Evolutionary conservation across 495 filamentous ascomycete genomes (phyloP), one percentile per base, ranked within the genome.

Genomic region (Tuber indicum): DNA sequence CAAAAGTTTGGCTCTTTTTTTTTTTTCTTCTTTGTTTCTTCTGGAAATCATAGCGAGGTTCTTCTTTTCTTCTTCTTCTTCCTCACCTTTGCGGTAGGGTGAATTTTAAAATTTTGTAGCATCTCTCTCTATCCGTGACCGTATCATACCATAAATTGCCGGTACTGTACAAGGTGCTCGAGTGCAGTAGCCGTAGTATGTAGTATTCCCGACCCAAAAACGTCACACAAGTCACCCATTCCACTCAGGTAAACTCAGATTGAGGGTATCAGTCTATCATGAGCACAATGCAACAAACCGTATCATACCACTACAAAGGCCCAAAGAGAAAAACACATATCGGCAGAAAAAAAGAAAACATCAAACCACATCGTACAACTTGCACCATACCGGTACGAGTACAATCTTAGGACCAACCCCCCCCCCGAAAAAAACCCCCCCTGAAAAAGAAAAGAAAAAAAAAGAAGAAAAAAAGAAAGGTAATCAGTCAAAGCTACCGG

Each of bases 41-140:
- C 58, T 3, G 3, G 72, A 72, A 72, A 78, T 62, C 77, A 79
- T 74, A 23, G 44, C 58, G 58, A 66, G 58, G 26, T 66, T 32
- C 26, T 62, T 16, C 14, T 62, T 12, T 4, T 32, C 21, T n/a
- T 52, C 21, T 4, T 32, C 21, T n/a, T 52, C 21, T 52, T 52
- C 21, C 9, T 12, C 7, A 3, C 52, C 26, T 3, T n/a, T 32
- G 12, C 36, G 3, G 26, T 36, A 17, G 5, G 26, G 14, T 32
- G 32, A 66, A 36, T 36, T 16, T 36, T 16, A 17, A 36, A 16
- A 17, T 19, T 66, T 66, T 19, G 39, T 26, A 26, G 7, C 17
- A 26, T n/a, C 26, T 36, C 26, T 36, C 36, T 26, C 58, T 17
- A 3, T 36, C 14, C 26, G 32, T 36, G 26, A 36, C 58, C 39